phyloP scores from a whole-genome alignment of 1,284 basidiomycete species.

The Malassezia pachydermatis region DNA sequence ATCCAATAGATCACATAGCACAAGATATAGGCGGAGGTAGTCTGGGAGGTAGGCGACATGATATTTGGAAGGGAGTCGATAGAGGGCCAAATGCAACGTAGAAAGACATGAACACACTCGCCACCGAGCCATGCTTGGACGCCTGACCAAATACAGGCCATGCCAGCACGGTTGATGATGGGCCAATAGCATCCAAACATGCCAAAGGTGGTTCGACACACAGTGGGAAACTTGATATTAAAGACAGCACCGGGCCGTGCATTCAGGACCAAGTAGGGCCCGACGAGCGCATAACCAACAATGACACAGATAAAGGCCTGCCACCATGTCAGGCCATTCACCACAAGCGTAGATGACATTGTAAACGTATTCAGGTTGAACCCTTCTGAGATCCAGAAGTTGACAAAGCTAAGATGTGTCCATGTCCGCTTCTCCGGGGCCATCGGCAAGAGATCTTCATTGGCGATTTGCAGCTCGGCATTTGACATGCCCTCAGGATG shows the following conservation, averaged over 20 bases:
- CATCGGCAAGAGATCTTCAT: not conserved
- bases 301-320: conserved; percentile 32
- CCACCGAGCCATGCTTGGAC: conserved; percentile 55
- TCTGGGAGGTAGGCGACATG: conserved; percentile 62
- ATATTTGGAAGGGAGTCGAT: conserved; percentile 62
- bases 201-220: conserved; percentile 62
- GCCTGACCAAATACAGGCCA: conserved; percentile 58
- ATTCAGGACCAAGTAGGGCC: conserved; percentile 66
- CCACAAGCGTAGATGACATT: conserved; percentile 8
- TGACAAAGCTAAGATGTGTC: conserved; percentile 25
- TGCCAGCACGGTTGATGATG: conserved; percentile 61
- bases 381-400: conserved; percentile 42
- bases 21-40: conserved; percentile 61
- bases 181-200: conserved; percentile 74
- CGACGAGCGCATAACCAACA: conserved; percentile 62
- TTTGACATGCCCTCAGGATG: conserved; percentile 1
- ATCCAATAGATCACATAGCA: conserved; percentile 81
- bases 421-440: conserved; percentile 29
- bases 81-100: conserved; percentile 58
- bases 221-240: conserved; percentile 65
- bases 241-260: conserved; percentile 59
- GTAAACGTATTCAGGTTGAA: conserved; percentile 33
- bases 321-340: conserved; percentile 29
- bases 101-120: conserved; percentile 59
- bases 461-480: conserved; percentile 4